Conservation (phyloP, 2,329 filamentous ascomycete genomes). For the Colletotrichum chlorophyti region DNA sequence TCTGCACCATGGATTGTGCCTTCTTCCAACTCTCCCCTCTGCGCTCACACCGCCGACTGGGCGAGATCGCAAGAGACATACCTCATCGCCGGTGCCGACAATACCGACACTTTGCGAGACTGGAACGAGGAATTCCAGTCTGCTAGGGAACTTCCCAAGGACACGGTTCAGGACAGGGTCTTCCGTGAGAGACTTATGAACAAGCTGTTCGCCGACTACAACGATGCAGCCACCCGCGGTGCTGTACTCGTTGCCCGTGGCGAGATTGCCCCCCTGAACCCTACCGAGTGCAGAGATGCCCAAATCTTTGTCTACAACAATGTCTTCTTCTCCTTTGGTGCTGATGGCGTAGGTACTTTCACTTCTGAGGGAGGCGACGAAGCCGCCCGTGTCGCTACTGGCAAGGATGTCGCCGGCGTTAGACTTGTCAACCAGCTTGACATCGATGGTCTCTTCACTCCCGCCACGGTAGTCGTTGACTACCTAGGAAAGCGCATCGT, state of each 20-base stretch:
- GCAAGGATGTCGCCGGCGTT: constrained; percentile 94
- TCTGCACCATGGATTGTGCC: constrained; percentile 92
- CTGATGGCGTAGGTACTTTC: constrained; percentile 96
- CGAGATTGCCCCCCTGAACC: constrained; percentile 92
- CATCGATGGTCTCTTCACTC: constrained; percentile 91
- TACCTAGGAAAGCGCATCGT: constrained; percentile 97
- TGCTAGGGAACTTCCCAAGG: constrained; percentile 90
- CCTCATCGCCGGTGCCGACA: constrained; percentile 88
- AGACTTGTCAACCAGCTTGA: constrained; percentile 96
- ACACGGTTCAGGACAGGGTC: constrained; percentile 92
- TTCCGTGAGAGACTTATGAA: constrained; percentile 93
- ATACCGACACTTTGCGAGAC: constrained; percentile 91
- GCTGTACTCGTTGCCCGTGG: constrained; percentile 91
- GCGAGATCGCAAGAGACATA: constrained; percentile 93
- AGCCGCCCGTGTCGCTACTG: constrained; percentile 92
- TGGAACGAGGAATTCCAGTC: constrained; percentile 99
- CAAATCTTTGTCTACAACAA: constrained; percentile 99
- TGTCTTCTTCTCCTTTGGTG: constrained; percentile 98
- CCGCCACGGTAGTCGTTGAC: constrained; percentile 94
- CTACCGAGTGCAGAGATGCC: constrained; percentile 88
- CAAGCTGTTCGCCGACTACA: constrained; percentile 97
- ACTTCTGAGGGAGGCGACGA: constrained; percentile 96
- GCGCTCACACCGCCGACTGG: constrained; percentile 80
- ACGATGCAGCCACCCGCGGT: constrained; percentile 90
- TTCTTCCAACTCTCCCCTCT: constrained; percentile 66